Percentiles rank a stretch among this genome's conserved stretches.
phyloP scores from a whole-genome alignment of 2,329 filamentous ascomycete species.

The Tolypocladium album region DNA sequence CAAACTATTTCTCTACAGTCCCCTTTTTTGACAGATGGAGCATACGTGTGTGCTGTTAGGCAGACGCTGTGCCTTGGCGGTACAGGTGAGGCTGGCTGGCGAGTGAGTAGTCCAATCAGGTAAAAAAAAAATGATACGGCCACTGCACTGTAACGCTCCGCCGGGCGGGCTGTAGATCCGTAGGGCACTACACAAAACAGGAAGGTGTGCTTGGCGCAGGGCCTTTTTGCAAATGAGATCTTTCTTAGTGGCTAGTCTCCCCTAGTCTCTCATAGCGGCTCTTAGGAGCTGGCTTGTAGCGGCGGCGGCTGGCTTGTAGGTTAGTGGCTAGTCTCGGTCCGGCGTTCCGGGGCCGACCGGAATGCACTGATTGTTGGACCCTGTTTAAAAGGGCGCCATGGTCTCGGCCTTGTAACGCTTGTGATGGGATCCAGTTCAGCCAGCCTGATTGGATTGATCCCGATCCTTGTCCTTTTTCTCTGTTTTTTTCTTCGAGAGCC shows the following conservation, averaged over 20 bases:
- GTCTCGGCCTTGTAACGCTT: not conserved
- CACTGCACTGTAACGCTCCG: no score
- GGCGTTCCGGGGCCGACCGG: not conserved
- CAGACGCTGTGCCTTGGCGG: not conserved
- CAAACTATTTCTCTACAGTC: not conserved
- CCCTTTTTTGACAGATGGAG: not conserved
- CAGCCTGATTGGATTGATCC: not conserved
- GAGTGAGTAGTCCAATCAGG: no score
- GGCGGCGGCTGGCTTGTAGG: not conserved
- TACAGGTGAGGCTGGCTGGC: not conserved
- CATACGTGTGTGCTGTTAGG: not conserved
- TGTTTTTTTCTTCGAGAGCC: not conserved
- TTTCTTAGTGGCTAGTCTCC: no score
- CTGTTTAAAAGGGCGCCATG: not conserved
- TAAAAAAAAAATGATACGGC: no score
- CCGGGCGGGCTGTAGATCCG: no score
- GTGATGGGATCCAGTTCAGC: not conserved
- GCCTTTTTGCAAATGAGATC: no score
- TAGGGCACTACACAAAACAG: no score
- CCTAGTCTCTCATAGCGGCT: no score
- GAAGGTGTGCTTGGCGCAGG: no score
- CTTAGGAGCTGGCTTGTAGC: not conserved
- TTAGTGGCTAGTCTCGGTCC: not conserved
- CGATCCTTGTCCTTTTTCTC: not conserved
- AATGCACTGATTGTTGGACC: not conserved